phyloP scores from a whole-genome alignment of 495 filamentous ascomycete species.

The Aspergillus ostianus region DNA sequence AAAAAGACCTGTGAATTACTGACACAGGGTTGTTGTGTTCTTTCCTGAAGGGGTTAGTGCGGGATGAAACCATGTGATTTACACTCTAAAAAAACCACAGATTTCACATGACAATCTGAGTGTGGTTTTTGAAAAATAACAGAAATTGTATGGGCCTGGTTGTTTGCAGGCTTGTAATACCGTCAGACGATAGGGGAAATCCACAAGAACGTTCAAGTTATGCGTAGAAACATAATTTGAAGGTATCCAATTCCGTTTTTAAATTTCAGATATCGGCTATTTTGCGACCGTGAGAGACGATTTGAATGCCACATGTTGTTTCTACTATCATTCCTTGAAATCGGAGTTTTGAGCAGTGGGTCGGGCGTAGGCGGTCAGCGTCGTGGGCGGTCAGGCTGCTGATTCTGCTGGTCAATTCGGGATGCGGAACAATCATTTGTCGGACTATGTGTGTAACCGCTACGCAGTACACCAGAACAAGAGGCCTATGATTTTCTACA shows the following conservation, averaged over 20 bases:
- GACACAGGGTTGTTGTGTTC: background rate
- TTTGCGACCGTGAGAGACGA: background rate
- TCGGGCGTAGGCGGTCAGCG: background rate
- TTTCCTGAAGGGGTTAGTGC: background rate
- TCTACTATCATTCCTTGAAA: background rate
- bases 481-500: no score
- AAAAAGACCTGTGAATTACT: no score
- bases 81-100: background rate
- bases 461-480: no score
- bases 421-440: background rate
- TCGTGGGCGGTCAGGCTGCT: background rate
- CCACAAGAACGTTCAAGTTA: background rate
- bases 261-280: background rate
- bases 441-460: background rate
- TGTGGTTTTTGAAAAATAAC: background rate
- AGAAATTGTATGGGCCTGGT: background rate
- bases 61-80: background rate
- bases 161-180: background rate
- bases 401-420: background rate
- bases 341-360: background rate
- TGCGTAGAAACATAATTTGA: background rate
- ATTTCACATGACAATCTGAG: background rate
- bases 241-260: background rate
- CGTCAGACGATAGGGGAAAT: background rate
- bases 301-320: background rate